Base-by-base conservation (phyloP, 2,329 filamentous ascomycete genomes). In the Fusarium sp. region DNA sequence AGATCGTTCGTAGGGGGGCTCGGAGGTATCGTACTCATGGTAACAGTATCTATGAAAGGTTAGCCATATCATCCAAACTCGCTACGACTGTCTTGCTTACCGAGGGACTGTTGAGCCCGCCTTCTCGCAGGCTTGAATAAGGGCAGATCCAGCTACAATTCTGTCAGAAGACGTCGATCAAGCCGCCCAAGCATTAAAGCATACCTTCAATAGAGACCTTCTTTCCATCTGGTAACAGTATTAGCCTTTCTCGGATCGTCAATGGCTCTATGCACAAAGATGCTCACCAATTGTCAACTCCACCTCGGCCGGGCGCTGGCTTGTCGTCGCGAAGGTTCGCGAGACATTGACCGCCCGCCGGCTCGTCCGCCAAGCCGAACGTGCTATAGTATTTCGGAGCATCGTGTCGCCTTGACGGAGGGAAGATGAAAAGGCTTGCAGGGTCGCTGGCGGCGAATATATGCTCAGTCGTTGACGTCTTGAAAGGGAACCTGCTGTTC, bases 71-170 rank as follows among this genome's bases (percentile, higher is more conserved):
- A 78, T 75, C 59, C 53, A 58, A 67, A 45, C 55, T 59, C 44
- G 54, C 50, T 27, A 44, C 47, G 24, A 16, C 51, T 63, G 42
- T 58, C 60, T 72, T 30, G 45, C 86, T 77, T 83, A 93, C 92
- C 92, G 94, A 76, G 95, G 95, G 79, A 98, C 88, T 69, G 92
- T 96, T 73, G 87, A 89, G 79, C 96, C 96, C 73, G 95, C 96
- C 86, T 99, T 98, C 85, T 99, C 96, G 86, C 96, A 99, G 80
- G 96, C 96, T 86, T 99, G 96, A 81, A 99, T 99, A 78, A 99
- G 89, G 79, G 96, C 95, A 77, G 96, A 96, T 74, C 95, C 95
- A 83, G 95, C 95, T 97, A 81, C 81, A 77, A 74, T 76, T 52
- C 65, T 59, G 80, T 86, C 78, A 86, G 80, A 73, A 75, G 60